phyloP scores from a whole-genome alignment of 2,329 filamentous ascomycete genomes.

The Cladobotryum mycophilum region DNA sequence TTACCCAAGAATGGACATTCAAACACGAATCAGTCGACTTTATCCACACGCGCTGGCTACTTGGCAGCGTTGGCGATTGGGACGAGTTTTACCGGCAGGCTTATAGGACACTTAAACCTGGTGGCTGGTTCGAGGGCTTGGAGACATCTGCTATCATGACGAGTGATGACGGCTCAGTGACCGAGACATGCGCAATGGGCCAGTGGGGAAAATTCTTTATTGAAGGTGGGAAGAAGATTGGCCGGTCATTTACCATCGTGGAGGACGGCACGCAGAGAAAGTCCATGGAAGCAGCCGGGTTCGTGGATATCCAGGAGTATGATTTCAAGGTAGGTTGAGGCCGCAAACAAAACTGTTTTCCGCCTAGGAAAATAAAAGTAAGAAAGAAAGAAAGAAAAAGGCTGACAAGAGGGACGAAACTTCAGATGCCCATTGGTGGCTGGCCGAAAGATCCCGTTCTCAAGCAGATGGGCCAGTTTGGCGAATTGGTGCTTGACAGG shows the following conservation, averaged over 20 bases:
- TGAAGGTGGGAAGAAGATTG: conserved; percentile 23
- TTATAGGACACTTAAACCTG: conserved; percentile 48
- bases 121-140: conserved; percentile 38
- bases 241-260: conserved; percentile 23
- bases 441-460: conserved; percentile 18
- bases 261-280: conserved; percentile 16
- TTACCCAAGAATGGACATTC: conserved; percentile 24
- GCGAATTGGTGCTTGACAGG: conserved; percentile 24
- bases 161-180: conserved; percentile 26
- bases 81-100: conserved; percentile 44
- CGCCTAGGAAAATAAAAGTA: too few relatives aligned
- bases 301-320: conserved; percentile 19
- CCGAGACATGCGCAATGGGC: conserved; percentile 18
- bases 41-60: conserved; percentile 52
- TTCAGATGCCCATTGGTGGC: conserved; percentile 15
- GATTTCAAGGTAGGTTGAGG: conserved; percentile 16
- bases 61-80: conserved; percentile 52
- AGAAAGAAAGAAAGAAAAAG: too few relatives aligned
- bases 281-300: conserved; percentile 20
- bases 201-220: conserved; percentile 24
- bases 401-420: too few relatives aligned
- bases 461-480: conserved; percentile 23
- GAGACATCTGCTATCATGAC: conserved; percentile 20
- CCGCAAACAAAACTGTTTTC: neutral
- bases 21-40: conserved; percentile 43